Evolutionary conservation across 306 rosid species (phyloP).

Genomic region (Malus asiatica): DNA sequence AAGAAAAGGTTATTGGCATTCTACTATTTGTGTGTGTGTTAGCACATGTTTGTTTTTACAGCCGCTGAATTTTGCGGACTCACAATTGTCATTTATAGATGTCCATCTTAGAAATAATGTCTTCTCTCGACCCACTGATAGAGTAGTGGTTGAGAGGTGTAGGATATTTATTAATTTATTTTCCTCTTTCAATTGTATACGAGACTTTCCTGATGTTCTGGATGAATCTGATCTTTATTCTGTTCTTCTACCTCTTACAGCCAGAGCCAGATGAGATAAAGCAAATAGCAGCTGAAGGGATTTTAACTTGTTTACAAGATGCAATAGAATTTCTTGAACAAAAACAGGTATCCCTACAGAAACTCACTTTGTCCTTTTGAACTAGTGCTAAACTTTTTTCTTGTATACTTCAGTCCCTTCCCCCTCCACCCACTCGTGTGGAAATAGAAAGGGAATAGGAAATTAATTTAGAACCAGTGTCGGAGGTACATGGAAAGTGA

Average conservation of each 20-base stretch:
- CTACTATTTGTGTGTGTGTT: neutral
- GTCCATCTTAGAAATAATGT: neutral
- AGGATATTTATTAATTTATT: conserved; percentile 6
- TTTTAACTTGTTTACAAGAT: conserved; percentile 86
- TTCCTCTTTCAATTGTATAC: conserved; percentile 12
- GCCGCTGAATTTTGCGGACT: neutral
- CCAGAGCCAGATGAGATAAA: conserved; percentile 68
- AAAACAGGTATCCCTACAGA: conserved; percentile 51
- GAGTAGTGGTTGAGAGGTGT: conserved; percentile 10
- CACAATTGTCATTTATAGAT: neutral
- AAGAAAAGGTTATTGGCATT: conserved; percentile 60
- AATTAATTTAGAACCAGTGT: neutral
- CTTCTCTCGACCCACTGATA: conserved; percentile 1
- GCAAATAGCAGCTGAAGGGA: conserved; percentile 86
- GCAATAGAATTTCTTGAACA: conserved; percentile 65
- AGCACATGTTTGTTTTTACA: neutral
- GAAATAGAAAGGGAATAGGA: neutral
- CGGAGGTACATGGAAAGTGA: neutral
- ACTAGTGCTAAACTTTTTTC: neutral
- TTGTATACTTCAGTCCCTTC: neutral
- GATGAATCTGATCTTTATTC: conserved; percentile 12
- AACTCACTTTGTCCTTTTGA: neutral
- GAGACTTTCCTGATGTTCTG: conserved; percentile 4
- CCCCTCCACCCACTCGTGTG: neutral
- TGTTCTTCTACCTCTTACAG: conserved; percentile 39